Conservation (phyloP, 768 basidiomycete genomes). For the Termitomyces sp. region DNA sequence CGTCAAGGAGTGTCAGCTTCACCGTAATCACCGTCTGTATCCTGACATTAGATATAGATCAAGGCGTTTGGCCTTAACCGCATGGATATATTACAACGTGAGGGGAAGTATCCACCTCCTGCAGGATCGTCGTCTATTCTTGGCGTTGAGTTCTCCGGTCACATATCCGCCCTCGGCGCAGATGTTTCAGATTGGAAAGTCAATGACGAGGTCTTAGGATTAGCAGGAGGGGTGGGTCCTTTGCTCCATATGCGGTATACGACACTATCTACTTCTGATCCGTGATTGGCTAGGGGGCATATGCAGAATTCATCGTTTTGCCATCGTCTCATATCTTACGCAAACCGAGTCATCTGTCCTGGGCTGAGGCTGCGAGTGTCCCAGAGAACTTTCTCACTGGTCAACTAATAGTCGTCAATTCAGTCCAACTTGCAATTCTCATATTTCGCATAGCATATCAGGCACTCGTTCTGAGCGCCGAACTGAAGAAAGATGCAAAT, state of each 20-base stretch:
- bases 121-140: constrained; percentile 70
- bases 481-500: constrained; percentile 63
- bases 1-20: constrained; percentile 55
- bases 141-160: constrained; percentile 85
- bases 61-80: constrained; percentile 87
- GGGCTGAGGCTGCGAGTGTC: constrained; percentile 82
- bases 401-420: constrained; percentile 21
- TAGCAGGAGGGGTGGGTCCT: constrained; percentile 67
- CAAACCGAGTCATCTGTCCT: constrained; percentile 74
- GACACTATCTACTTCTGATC: not conserved
- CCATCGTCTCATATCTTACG: constrained; percentile 59
- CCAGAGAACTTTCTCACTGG: constrained; percentile 90
- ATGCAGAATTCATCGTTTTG: constrained; percentile 80
- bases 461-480: constrained; percentile 55
- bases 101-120: constrained; percentile 73
- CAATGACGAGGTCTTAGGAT: constrained; percentile 73
- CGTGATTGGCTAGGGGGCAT: constrained; percentile 68
- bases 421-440: not conserved
- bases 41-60: constrained; percentile 35
- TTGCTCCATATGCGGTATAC: not conserved
- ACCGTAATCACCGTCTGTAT: not conserved
- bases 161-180: constrained; percentile 47
- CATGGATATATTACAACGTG: constrained; percentile 74
- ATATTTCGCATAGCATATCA: constrained; percentile 33
- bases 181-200: constrained; percentile 48